Evolutionary conservation across 192 early-diverging fungal genomes (phyloP).

Genomic region (Coemansia sp.): DNA sequence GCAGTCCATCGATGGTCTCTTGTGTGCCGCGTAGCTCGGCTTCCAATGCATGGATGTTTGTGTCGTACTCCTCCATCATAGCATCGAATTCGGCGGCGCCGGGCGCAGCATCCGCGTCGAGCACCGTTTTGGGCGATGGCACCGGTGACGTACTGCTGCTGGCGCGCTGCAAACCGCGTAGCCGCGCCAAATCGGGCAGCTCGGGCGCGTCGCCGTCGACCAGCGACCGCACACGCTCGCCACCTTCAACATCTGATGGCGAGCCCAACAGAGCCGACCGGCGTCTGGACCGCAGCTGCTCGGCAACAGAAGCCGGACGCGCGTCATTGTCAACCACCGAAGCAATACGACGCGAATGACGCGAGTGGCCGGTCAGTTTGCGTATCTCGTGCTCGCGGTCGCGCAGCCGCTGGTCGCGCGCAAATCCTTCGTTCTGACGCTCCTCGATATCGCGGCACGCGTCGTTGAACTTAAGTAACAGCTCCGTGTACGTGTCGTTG

Average conservation of each 20-base stretch:
- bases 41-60: slow-evolving; percentile 62
- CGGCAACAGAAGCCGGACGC: slow-evolving; percentile 25
- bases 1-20: slow-evolving; percentile 60
- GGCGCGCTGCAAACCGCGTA: slow-evolving; percentile 17
- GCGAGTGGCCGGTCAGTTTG: slow-evolving; percentile 39
- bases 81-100: slow-evolving; percentile 62
- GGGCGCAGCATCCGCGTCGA: neutral
- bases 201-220: slow-evolving; percentile 22
- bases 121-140: neutral
- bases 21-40: slow-evolving; percentile 59
- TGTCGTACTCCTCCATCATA: slow-evolving; percentile 74
- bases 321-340: slow-evolving; percentile 12
- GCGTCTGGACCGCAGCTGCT: slow-evolving; percentile 21
- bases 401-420: slow-evolving; percentile 55
- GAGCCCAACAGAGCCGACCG: slow-evolving; percentile 17
- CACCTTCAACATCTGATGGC: neutral
- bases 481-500: slow-evolving; percentile 58
- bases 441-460: slow-evolving; percentile 56
- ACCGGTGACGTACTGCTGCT: neutral
- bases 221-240: slow-evolving; percentile 5
- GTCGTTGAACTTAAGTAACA: slow-evolving; percentile 58
- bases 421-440: slow-evolving; percentile 49
- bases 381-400: slow-evolving; percentile 51
- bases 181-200: slow-evolving; percentile 32
- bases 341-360: slow-evolving; percentile 11